Percentiles rank a stretch among this genome's conserved stretches.
Evolutionary conservation across 768 basidiomycete genomes (phyloP).

Genomic region (Udeniomyces megalosporus): DNA sequence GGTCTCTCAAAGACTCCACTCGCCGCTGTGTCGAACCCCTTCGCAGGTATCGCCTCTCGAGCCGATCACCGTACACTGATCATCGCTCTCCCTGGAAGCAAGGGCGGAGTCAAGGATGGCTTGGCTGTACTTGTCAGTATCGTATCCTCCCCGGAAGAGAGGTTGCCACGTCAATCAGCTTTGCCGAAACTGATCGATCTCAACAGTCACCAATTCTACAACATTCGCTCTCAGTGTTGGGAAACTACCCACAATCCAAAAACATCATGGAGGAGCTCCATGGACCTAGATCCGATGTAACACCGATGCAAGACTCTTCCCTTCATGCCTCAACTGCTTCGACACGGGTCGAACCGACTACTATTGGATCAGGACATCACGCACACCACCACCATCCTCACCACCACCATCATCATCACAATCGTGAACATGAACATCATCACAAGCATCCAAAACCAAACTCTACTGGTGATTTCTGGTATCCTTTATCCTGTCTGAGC

Average conservation of each 20-base stretch:
- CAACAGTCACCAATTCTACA: neutral
- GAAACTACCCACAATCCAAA: neutral
- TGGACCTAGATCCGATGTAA: neutral
- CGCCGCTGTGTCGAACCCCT: conserved; percentile 65
- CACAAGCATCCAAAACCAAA: conserved; percentile 36
- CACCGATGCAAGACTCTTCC: neutral
- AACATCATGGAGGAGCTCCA: neutral
- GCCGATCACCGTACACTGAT: conserved; percentile 41
- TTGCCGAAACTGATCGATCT: too few species aligned
- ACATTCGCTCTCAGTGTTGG: conserved; percentile 14
- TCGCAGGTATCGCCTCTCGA: conserved; percentile 45
- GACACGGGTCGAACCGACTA: neutral
- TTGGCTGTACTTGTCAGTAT: conserved; percentile 40
- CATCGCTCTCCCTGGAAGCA: conserved; percentile 67
- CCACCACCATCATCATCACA: conserved; percentile 27
- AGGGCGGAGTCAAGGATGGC: conserved; percentile 64
- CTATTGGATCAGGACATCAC: neutral
- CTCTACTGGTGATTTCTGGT: conserved; percentile 25
- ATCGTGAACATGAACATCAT: conserved; percentile 27
- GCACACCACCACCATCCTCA: conserved; percentile 25
- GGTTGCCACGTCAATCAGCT: too few species aligned
- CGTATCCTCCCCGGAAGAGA: too few species aligned
- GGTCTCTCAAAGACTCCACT: conserved; percentile 61
- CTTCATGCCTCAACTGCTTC: neutral
- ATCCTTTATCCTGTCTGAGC: conserved; percentile 38